phyloP scores from a whole-genome alignment of 2,329 filamentous ascomycete genomes.

The Talaromyces islandicus region DNA sequence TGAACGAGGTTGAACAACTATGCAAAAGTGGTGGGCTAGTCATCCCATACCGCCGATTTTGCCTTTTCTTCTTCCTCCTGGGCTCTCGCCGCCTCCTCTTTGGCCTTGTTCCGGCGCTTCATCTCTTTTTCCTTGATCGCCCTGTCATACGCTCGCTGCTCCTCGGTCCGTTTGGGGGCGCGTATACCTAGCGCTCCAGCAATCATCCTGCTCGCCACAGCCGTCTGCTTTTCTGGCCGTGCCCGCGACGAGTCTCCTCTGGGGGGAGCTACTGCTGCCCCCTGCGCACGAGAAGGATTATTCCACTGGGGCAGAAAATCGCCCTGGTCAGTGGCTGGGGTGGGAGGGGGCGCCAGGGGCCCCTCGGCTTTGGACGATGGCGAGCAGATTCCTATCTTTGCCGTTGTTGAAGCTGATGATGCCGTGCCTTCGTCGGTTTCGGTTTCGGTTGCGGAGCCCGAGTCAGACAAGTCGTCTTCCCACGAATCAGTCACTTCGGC shows the following conservation, averaged over 20 bases:
- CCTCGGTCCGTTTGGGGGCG: slow-evolving; percentile 75
- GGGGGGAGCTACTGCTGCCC: slow-evolving; percentile 8
- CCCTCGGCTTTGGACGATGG: slow-evolving; percentile 23
- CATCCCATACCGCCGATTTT: slow-evolving; percentile 85
- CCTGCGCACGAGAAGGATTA: not conserved
- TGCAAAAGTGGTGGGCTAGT: slow-evolving; percentile 14
- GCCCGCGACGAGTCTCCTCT: slow-evolving; percentile 12
- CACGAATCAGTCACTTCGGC: slow-evolving; percentile 60
- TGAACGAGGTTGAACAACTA: not conserved
- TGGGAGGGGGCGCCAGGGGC: slow-evolving; percentile 57
- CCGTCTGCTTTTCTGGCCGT: slow-evolving; percentile 86
- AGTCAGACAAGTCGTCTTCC: slow-evolving; percentile 62
- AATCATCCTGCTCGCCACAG: slow-evolving; percentile 84
- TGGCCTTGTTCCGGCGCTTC: slow-evolving; percentile 67
- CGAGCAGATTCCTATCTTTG: slow-evolving; percentile 16
- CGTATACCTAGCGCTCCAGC: slow-evolving; percentile 78
- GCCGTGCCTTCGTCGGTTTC: slow-evolving; percentile 18
- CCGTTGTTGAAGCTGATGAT: not conserved
- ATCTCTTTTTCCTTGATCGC: slow-evolving; percentile 79
- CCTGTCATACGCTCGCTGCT: slow-evolving; percentile 80
- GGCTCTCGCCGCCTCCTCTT: slow-evolving; percentile 56
- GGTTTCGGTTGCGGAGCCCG: slow-evolving; percentile 30
- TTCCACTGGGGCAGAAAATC: slow-evolving; percentile 38
- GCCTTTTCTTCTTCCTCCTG: slow-evolving; percentile 64
- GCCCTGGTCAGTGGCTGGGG: slow-evolving; percentile 43